Percentiles rank a stretch among this genome's conserved stretches.
phyloP scores from a whole-genome alignment of 495 filamentous ascomycete genomes.

The Neurospora sublineolata region DNA sequence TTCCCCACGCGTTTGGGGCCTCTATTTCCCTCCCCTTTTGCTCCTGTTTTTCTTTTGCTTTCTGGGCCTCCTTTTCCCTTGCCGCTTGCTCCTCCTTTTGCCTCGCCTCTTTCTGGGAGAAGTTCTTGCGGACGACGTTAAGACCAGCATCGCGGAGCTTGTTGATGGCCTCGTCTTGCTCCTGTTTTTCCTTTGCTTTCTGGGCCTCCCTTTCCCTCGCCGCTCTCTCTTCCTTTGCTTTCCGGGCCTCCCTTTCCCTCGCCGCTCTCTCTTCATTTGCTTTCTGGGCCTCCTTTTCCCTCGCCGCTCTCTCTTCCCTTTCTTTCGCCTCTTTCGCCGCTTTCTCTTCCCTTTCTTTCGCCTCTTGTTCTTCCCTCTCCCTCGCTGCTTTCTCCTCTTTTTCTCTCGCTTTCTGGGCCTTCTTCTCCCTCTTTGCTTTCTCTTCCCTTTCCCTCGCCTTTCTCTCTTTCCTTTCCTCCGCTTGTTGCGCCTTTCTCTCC shows the following conservation, averaged over 20 bases:
- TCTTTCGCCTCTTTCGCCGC: background rate
- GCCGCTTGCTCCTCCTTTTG: background rate
- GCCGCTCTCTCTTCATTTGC: background rate
- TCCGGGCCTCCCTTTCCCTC: background rate
- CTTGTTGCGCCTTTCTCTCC: background rate
- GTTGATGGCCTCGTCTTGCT: too few species aligned
- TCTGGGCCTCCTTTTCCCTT: background rate
- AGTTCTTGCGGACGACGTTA: too few species aligned
- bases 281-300: background rate
- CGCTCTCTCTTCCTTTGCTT: too few species aligned
- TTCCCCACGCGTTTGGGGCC: background rate
- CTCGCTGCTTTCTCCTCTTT: background rate
- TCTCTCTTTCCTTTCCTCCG: background rate
- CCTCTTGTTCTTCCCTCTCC: background rate
- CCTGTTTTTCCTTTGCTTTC: too few species aligned
- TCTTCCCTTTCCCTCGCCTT: background rate
- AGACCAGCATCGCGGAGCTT: too few species aligned
- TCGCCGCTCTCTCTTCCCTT: background rate
- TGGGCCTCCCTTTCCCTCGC: background rate
- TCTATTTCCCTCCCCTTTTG: background rate
- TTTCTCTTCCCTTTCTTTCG: background rate
- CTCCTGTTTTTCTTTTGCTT: too few species aligned
- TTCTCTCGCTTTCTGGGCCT: background rate
- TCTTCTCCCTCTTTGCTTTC: background rate
- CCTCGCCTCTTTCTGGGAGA: background rate